Evolutionary conservation across 208 protist species (phyloP).

Genomic region (Herpetomonas samuelpessoai): DNA sequence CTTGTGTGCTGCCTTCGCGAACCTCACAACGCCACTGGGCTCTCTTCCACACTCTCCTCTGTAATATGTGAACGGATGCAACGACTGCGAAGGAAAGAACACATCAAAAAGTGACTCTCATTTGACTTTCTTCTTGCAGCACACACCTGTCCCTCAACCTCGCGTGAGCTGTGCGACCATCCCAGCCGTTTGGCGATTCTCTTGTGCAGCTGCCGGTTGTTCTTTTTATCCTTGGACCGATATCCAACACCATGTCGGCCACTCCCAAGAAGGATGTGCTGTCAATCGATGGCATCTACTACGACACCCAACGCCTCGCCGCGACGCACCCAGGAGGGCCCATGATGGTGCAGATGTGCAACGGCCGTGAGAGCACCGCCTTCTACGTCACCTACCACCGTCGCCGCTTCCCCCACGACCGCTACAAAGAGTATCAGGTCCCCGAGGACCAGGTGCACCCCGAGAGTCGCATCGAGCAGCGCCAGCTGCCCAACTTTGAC

Average conservation of each 20-base stretch:
- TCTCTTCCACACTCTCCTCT: too few species aligned
- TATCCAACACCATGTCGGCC: background rate
- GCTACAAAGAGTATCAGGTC: slow-evolving; percentile 62
- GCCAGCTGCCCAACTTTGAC: slow-evolving; percentile 50
- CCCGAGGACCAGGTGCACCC: slow-evolving; percentile 38
- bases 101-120: too few species aligned
- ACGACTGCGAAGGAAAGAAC: too few species aligned
- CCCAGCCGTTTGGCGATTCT: too few species aligned
- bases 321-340: slow-evolving; percentile 57
- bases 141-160: too few species aligned
- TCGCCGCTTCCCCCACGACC: slow-evolving; percentile 66
- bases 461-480: slow-evolving; percentile 34
- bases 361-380: slow-evolving; percentile 63
- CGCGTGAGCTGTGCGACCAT: too few species aligned
- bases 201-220: too few species aligned
- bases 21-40: too few species aligned
- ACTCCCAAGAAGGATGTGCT: slow-evolving; percentile 44
- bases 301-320: slow-evolving; percentile 66
- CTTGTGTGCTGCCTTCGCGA: too few species aligned
- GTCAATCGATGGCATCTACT: slow-evolving; percentile 77
- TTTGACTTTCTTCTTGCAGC: too few species aligned
- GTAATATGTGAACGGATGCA: too few species aligned
- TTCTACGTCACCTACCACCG: slow-evolving; percentile 78
- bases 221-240: slow-evolving; percentile 6
- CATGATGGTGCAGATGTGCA: slow-evolving; percentile 73